A percentile compares a stretch with the other conserved stretches of the same genome.
phyloP scores from a whole-genome alignment of 371 early-diverging fungal genomes.

The Actinomortierella wolfii region DNA sequence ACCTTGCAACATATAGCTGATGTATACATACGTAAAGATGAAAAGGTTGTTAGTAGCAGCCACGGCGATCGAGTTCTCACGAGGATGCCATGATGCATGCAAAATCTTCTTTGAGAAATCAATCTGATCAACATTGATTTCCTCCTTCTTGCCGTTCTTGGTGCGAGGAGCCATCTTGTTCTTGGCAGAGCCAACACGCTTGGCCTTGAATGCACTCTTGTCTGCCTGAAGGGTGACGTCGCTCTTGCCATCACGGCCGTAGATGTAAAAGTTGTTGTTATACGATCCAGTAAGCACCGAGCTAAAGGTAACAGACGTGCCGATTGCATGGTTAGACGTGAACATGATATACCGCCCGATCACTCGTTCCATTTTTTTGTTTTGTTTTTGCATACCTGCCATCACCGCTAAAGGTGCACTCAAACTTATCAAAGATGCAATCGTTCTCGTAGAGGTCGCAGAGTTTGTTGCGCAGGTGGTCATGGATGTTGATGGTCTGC shows the following conservation, averaged over 20 bases:
- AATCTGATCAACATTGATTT: constrained; percentile 79
- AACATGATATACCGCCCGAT: too few species aligned
- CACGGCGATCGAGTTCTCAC: constrained; percentile 93
- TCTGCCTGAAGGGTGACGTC: constrained; percentile 96
- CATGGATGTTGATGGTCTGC: constrained; percentile 93
- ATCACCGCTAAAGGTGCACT: constrained; percentile 95
- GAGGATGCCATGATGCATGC: constrained; percentile 98
- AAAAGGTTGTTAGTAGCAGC: constrained; percentile 98
- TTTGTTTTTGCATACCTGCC: constrained; percentile 69
- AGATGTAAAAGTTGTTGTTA: constrained; percentile 95
- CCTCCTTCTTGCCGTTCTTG: constrained; percentile 65
- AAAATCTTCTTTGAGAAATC: constrained; percentile 97
- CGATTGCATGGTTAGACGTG: too few species aligned
- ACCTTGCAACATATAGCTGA: background rate
- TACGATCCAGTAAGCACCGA: constrained; percentile 95
- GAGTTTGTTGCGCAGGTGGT: constrained; percentile 89
- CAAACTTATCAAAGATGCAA: constrained; percentile 99
- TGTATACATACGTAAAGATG: constrained; percentile 77
- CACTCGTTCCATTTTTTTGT: too few species aligned
- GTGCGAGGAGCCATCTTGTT: constrained; percentile 50
- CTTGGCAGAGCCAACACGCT: constrained; percentile 68
- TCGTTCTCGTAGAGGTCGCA: constrained; percentile 99
- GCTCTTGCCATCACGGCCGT: constrained; percentile 70
- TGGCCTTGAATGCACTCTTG: constrained; percentile 95
- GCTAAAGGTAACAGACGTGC: constrained; percentile 38